Evolutionary conservation across 805 yeast species (phyloP).

Genomic region (Starmera dryadoides): DNA sequence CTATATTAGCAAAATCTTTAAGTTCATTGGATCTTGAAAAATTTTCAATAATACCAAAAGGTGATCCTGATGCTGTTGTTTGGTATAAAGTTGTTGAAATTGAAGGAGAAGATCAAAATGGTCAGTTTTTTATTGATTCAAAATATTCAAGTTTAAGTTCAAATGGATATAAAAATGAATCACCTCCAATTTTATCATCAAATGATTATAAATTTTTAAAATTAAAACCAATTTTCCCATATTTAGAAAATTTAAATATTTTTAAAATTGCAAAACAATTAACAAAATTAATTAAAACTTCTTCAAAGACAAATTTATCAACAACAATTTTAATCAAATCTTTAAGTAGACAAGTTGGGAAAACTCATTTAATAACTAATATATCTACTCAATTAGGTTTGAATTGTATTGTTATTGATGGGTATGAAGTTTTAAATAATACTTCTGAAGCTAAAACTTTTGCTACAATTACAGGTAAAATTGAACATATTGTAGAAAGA

Average conservation of each 20-base stretch:
- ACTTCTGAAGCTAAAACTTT: constrained; percentile 74
- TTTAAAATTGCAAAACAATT: constrained; percentile 47
- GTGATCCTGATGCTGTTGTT: constrained; percentile 64
- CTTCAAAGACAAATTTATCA: constrained; percentile 33
- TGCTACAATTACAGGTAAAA: constrained; percentile 68
- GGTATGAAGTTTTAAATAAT: constrained; percentile 55
- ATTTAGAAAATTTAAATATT: constrained; percentile 18
- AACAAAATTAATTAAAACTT: constrained; percentile 47
- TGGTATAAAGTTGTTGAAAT: constrained; percentile 72
- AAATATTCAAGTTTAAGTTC: constrained; percentile 58
- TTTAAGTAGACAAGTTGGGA: constrained; percentile 71
- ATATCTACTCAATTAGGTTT: constrained; percentile 54
- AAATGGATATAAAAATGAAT: constrained; percentile 37
- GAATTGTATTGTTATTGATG: constrained; percentile 62
- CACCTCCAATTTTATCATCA: constrained; percentile 24
- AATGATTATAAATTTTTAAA: constrained; percentile 31
- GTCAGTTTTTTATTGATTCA: constrained; percentile 60
- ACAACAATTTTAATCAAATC: constrained; percentile 67
- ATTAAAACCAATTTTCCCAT: constrained; percentile 34
- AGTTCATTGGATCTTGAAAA: constrained; percentile 10
- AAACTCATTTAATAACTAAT: constrained; percentile 52
- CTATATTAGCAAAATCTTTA: constrained; percentile 54
- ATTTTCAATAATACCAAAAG: constrained; percentile 42
- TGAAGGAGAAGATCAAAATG: constrained; percentile 3
- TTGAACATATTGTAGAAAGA: constrained; percentile 52